Evolutionary conservation across 2,329 filamentous ascomycete genomes (phyloP).

Genomic region (Sporothrix schenckii): DNA sequence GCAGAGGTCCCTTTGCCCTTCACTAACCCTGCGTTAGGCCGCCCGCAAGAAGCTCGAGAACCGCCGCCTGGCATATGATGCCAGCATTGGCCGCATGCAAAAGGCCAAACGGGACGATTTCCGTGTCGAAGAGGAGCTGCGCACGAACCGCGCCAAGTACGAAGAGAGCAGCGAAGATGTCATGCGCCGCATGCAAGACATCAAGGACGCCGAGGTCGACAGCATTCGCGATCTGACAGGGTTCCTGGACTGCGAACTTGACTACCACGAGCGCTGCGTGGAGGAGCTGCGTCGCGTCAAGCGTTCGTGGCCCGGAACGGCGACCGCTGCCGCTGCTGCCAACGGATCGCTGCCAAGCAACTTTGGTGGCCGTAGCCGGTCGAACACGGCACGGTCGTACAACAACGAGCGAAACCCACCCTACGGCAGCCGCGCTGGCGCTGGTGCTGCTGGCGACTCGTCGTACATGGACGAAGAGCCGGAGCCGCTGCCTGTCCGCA

Average conservation of each 20-base stretch:
- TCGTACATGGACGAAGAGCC: slow-evolving; percentile 42
- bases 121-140: slow-evolving; percentile 87
- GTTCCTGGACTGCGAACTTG: slow-evolving; percentile 86
- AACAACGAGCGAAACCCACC: slow-evolving; percentile 38
- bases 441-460: slow-evolving; percentile 40
- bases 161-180: slow-evolving; percentile 95
- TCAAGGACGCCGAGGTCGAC: slow-evolving; percentile 87
- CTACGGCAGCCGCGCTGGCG: slow-evolving; percentile 43
- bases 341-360: slow-evolving; percentile 30
- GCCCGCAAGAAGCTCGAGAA: slow-evolving; percentile 93
- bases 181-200: slow-evolving; percentile 88
- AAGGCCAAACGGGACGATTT: slow-evolving; percentile 95
- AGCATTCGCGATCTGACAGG: slow-evolving; percentile 75
- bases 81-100: slow-evolving; percentile 84
- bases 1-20: no score
- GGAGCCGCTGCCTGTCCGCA: slow-evolving; percentile 46
- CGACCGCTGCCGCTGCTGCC: slow-evolving; percentile 33
- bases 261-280: slow-evolving; percentile 86
- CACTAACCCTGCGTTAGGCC: slow-evolving; percentile 50
- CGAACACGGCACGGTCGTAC: slow-evolving; percentile 54
- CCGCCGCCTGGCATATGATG: slow-evolving; percentile 86
- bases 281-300: slow-evolving; percentile 71
- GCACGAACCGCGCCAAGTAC: slow-evolving; percentile 90
- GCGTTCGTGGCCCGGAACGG: slow-evolving; percentile 48
- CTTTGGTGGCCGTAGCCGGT: slow-evolving; percentile 46